A percentile compares a stretch with the other conserved stretches of the same genome.
phyloP scores from a whole-genome alignment of 2,329 filamentous ascomycete genomes.

The Myriosclerotinia curreyana region DNA sequence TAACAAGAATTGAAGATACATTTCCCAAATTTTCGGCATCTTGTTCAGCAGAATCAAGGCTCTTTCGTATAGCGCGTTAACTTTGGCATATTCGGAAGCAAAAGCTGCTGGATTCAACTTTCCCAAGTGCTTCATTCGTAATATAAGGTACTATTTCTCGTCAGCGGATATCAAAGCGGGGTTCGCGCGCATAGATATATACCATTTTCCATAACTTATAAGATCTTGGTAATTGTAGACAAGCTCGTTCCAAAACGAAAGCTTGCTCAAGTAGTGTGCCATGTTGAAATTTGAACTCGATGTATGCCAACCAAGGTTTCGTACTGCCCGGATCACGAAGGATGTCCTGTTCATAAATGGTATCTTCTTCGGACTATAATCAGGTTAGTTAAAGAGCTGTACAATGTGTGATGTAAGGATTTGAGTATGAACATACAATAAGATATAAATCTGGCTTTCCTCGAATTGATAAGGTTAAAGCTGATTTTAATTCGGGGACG shows the following conservation, averaged over 20 bases:
- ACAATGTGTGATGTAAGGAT: neutral
- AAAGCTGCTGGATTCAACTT: constrained; percentile 80
- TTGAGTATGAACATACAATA: constrained; percentile 35
- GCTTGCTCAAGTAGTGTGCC: constrained; percentile 83
- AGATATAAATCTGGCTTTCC: constrained; percentile 40
- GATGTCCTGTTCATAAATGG: constrained; percentile 94
- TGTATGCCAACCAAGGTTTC: constrained; percentile 94
- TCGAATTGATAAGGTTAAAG: constrained; percentile 32
- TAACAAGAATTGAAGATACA: constrained; percentile 89
- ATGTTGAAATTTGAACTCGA: constrained; percentile 85
- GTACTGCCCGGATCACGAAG: constrained; percentile 79
- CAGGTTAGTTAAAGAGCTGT: constrained; percentile 28
- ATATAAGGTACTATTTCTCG: constrained; percentile 68
- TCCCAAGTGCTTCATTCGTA: constrained; percentile 76
- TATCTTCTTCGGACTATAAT: constrained; percentile 76
- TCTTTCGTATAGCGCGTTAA: constrained; percentile 91
- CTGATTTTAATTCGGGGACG: constrained; percentile 27
- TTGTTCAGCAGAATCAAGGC: constrained; percentile 94
- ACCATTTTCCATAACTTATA: constrained; percentile 99
- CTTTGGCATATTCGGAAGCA: constrained; percentile 80
- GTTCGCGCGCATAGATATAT: constrained; percentile 26
- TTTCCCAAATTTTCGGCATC: constrained; percentile 98
- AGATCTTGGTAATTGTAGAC: constrained; percentile 82
- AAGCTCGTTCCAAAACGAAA: constrained; percentile 84
- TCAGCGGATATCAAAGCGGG: constrained; percentile 25